These are phyloP conservation scores for Potentilla sterilis DNA, from an alignment of 306 rosid species.

Conservation along the genomic window DNA sequence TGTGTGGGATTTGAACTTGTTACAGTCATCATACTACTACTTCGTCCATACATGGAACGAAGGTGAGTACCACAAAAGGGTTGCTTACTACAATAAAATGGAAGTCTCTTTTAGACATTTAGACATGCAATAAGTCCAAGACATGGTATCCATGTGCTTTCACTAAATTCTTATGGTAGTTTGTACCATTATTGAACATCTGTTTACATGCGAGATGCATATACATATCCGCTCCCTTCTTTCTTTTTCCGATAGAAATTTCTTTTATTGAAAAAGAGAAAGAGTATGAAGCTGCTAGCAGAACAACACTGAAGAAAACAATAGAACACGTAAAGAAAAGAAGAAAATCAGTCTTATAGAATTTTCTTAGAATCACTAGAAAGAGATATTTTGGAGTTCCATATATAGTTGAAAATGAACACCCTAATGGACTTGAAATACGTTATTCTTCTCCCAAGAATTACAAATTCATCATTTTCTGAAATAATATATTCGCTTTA, in stretches of 20 bases:
- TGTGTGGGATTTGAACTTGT: constrained; percentile 74
- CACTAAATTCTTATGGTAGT: no score
- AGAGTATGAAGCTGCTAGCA: not conserved
- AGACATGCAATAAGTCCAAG: no score
- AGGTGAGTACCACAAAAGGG: constrained; percentile 49
- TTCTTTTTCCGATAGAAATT: no score
- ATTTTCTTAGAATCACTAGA: not conserved
- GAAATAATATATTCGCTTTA: no score
- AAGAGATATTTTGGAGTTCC: not conserved
- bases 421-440: no score
- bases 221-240: no score
- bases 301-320: not conserved
- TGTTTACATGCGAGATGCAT: no score
- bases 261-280: not conserved
- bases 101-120: not conserved
- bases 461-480: no score
- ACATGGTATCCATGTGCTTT: no score
- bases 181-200: no score
- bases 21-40: constrained; percentile 63
- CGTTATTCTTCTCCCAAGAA: no score
- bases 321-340: not conserved
- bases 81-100: not conserved
- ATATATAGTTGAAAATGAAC: no score
- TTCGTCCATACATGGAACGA: constrained; percentile 81
- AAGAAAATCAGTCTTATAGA: not conserved